Conservation (phyloP, 2,329 filamentous ascomycete species). For the Cyclaneusma minus region DNA sequence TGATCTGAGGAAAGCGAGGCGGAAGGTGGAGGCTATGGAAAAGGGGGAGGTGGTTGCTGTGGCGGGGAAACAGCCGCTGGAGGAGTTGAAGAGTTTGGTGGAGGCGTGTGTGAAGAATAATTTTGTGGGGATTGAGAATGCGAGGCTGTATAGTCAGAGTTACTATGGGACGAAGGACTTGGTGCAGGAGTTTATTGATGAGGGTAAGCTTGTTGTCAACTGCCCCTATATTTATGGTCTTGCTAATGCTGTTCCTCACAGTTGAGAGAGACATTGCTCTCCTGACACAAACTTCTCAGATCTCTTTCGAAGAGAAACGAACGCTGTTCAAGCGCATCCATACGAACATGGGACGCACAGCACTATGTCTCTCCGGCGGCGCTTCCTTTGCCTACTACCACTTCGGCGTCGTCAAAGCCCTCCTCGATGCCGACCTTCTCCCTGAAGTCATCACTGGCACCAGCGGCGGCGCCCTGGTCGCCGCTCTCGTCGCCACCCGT, state of each 20-base stretch:
- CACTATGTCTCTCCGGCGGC: slow-evolving; percentile 82
- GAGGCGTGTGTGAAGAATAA: slow-evolving; percentile 96
- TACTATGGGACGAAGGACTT: slow-evolving; percentile 96
- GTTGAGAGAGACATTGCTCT: slow-evolving; percentile 53
- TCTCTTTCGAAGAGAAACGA: slow-evolving; percentile 61
- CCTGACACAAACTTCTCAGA: slow-evolving; percentile 48
- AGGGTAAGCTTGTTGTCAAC: slow-evolving; percentile 35
- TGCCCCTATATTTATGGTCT: background rate
- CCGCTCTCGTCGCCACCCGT: slow-evolving; percentile 71
- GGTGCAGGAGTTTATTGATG: slow-evolving; percentile 80
- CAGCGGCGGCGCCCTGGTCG: slow-evolving; percentile 82
- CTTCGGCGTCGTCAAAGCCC: slow-evolving; percentile 78
- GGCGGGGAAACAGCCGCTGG: too few relatives aligned
- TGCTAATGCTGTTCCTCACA: slow-evolving; percentile 14
- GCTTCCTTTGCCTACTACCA: slow-evolving; percentile 96
- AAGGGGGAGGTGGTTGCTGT: slow-evolving; percentile 33
- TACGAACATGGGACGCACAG: slow-evolving; percentile 84
- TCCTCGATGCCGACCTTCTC: slow-evolving; percentile 71
- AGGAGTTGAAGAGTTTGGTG: slow-evolving; percentile 62
- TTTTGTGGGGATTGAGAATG: slow-evolving; percentile 88
- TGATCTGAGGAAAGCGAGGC: slow-evolving; percentile 52
- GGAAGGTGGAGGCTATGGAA: slow-evolving; percentile 38
- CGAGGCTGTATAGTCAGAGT: slow-evolving; percentile 88
- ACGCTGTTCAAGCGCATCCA: slow-evolving; percentile 74
- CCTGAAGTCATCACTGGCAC: slow-evolving; percentile 95